Conservation (phyloP, 108 stramenopile genomes). For the Cyclotella baltica region DNA sequence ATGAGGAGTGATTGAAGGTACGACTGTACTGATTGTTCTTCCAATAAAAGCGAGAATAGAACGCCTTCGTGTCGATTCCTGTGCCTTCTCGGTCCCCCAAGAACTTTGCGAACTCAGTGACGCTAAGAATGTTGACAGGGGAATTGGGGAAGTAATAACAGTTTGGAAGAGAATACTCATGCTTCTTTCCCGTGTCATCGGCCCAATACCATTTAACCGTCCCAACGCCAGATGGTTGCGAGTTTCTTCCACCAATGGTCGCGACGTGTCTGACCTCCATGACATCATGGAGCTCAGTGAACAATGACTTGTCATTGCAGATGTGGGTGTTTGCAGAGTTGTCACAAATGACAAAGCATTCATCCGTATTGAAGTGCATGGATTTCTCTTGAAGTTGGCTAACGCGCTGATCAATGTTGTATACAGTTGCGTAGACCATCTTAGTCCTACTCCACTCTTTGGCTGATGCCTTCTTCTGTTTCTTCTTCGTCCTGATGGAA, state of each 20-base stretch:
- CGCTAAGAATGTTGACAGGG: conserved; percentile 25
- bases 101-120: conserved; percentile 9
- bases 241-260: conserved; percentile 24
- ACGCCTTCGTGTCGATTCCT: neutral
- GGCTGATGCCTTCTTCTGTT: neutral
- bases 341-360: conserved; percentile 1
- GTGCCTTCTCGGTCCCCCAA: conserved; percentile 9
- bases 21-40: conserved; percentile 1
- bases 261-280: neutral
- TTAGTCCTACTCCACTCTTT: neutral
- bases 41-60: conserved; percentile 19
- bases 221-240: conserved; percentile 15
- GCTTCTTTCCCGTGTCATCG: conserved; percentile 15
- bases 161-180: neutral
- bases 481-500: neutral
- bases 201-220: conserved; percentile 19
- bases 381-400: neutral
- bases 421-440: conserved; percentile 2
- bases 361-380: conserved; percentile 4
- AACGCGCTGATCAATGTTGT: neutral
- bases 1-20: neutral
- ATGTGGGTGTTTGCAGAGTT: conserved; percentile 22
- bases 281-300: neutral
- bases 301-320: conserved; percentile 16
- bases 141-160: conserved; percentile 18